Base-by-base conservation (phyloP, 1,284 basidiomycete species). In the Xerocomus nothofagi region DNA sequence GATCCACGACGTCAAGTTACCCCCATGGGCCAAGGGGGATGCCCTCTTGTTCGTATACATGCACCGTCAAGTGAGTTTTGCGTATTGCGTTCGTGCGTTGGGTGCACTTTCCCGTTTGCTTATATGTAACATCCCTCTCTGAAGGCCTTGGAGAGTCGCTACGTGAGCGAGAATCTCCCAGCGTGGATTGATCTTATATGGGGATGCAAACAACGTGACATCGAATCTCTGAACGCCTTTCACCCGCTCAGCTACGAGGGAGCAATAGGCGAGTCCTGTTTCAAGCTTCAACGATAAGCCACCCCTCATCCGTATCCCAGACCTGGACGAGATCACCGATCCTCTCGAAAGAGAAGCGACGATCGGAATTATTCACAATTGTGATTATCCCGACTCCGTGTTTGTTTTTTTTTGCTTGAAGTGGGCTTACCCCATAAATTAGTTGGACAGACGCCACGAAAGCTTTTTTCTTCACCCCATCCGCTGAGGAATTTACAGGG, bases 161-260 rank as follows among this genome's bases (percentile, higher is more conserved):
- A 87, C 58, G 94, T 96, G 46, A 95, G 93, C 69, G 81, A 89
- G 53, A 79, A 91, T 55, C 76, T 98, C 6, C 86, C 91, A 0
- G 78, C 79, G 6, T 98, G 95, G 95, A 97, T 98, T 58, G 94
- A 98, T 65, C 78, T 98, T 21, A 90, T 93, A 44, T 89, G 89
- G 88, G 92, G 91, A 12, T 82, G 71, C 70, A 92, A 92, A 58
- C 93, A 95, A 74, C 81, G 82, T n/a, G 89, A 93, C 63, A 74
- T 82, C 0, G 81, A 81, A 11, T 81, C 87, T 0, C 73, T 87
- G 55, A 98, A 98, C 60, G 90, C 89, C 14, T 98, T 93, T 73
- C 95, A 98, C 69, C 95, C 94, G 0, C 73, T 98, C 36, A 96
- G 93, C 29, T 98, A 98, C 64, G 93, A 96, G 59, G 93, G 93